Evolutionary conservation across 441 rosid genomes (phyloP).

Genomic region (Brassica balearica): DNA sequence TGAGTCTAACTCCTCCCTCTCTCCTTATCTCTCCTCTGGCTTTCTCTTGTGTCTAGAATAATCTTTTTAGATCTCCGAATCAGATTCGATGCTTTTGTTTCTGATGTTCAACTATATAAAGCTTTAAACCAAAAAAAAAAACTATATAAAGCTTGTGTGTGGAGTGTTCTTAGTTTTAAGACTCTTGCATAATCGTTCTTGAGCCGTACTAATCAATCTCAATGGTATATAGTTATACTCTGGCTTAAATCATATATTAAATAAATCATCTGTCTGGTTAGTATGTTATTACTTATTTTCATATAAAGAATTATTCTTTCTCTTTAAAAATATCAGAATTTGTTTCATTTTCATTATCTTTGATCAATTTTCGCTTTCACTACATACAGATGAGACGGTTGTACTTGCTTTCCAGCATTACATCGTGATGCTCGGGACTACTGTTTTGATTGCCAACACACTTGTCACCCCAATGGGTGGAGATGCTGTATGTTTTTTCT

Average conservation of each 20-base stretch:
- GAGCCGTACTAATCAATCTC: not conserved
- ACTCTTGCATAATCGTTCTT: not conserved
- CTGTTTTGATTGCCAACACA: constrained; percentile 66
- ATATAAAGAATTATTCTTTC: not conserved
- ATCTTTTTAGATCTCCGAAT: constrained; percentile 44
- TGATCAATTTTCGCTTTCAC: constrained; percentile 9
- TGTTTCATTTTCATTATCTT: not conserved
- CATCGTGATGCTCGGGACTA: constrained; percentile 88
- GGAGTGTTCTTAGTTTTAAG: not conserved
- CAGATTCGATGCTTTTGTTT: constrained; percentile 30
- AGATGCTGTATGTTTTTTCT: constrained; percentile 59
- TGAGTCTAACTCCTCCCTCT: constrained; percentile 31
- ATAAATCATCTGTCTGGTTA: not conserved
- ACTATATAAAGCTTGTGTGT: not conserved
- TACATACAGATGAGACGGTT: constrained; percentile 64
- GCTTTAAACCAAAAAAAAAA: not conserved
- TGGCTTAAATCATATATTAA: not conserved
- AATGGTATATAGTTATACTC: not conserved
- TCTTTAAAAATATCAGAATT: not conserved
- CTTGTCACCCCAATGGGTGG: constrained; percentile 94
- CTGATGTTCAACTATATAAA: not conserved
- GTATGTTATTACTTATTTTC: not conserved
- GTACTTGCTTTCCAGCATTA: constrained; percentile 91
- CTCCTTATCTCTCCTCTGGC: constrained; percentile 8
- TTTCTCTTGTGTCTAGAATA: constrained; percentile 15